Conservation (phyloP, 306 rosid genomes). For the Cicer pinnatifidum region DNA sequence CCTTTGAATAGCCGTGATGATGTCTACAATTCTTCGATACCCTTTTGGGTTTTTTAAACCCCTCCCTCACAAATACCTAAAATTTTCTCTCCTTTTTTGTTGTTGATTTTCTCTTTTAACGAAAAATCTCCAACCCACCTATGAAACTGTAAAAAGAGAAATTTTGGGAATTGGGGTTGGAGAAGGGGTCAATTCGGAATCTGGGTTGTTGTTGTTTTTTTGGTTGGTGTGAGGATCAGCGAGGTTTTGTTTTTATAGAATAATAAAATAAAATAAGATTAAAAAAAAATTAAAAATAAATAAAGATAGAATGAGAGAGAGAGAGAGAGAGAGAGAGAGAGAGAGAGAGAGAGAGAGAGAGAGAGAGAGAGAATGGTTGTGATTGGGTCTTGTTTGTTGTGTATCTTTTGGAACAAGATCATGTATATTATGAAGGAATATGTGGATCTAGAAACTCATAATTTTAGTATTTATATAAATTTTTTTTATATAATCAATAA, state of each 20-base stretch:
- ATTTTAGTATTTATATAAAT: too few relatives aligned
- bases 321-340: background rate
- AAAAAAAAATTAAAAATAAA: background rate
- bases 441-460: too few relatives aligned
- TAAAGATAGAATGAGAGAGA: background rate
- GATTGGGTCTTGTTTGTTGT: too few relatives aligned
- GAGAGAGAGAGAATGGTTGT: background rate
- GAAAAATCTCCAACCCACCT: background rate
- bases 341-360: background rate
- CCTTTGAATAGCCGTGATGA: slow-evolving; percentile 98
- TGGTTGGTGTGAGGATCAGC: background rate
- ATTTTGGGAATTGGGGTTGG: slow-evolving; percentile 10
- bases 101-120: too few relatives aligned
- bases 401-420: too few relatives aligned
- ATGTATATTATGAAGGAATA: too few relatives aligned
- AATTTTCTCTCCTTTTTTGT: background rate
- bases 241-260: background rate
- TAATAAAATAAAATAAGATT: background rate
- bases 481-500: too few relatives aligned
- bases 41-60: slow-evolving; percentile 57
- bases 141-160: background rate
- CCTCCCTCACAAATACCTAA: background rate
- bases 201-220: background rate
- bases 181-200: background rate
- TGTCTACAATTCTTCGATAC: slow-evolving; percentile 77